phyloP scores from a whole-genome alignment of 495 filamentous ascomycete genomes.

The Aspergillus steynii region DNA sequence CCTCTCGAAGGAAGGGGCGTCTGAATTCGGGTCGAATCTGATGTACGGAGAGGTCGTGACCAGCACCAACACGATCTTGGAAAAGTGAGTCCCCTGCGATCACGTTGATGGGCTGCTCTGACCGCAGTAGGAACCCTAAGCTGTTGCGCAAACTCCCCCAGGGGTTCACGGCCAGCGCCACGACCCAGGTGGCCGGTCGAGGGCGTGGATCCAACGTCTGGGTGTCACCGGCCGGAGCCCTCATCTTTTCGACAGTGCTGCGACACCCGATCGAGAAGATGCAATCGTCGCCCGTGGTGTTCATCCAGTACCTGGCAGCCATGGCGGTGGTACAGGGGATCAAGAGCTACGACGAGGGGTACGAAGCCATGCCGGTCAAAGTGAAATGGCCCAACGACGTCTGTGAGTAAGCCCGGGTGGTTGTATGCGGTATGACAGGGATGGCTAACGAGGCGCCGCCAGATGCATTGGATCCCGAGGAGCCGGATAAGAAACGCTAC shows the following conservation, averaged over 20 bases:
- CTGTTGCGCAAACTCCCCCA: conserved; percentile 74
- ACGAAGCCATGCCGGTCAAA: conserved; percentile 73
- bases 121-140: conserved; percentile 63
- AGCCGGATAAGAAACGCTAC: conserved; percentile 60
- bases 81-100: conserved; percentile 62
- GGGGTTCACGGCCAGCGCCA: conserved; percentile 89
- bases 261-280: conserved; percentile 74
- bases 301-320: conserved; percentile 90
- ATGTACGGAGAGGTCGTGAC: conserved; percentile 93
- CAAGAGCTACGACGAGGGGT: conserved; percentile 74
- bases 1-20: conserved; percentile 51
- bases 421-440: no score
- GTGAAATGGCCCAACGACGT: conserved; percentile 99
- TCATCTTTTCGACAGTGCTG: conserved; percentile 85
- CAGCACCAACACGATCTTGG: conserved; percentile 91
- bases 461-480: conserved; percentile 73
- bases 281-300: conserved; percentile 78
- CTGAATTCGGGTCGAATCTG: conserved; percentile 71
- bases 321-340: conserved; percentile 89
- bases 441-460: conserved; percentile 1
- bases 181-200: conserved; percentile 85
- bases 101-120: conserved; percentile 9
- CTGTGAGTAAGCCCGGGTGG: conserved; percentile 40
- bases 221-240: conserved; percentile 83
- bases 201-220: conserved; percentile 92